Conservation (phyloP, 345 rosid genomes). For the Viola odorata region DNA sequence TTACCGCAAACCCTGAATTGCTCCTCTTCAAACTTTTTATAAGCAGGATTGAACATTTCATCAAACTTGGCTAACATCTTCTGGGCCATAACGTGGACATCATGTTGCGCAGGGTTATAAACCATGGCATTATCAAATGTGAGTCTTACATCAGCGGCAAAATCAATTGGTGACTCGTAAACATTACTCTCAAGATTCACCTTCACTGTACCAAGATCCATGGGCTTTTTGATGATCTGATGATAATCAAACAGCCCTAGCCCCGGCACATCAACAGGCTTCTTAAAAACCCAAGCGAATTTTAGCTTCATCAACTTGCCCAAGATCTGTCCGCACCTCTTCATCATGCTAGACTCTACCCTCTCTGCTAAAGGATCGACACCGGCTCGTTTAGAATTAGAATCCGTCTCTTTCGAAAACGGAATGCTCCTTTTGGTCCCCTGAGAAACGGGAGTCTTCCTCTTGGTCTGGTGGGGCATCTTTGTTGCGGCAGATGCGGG, state of each 20-base stretch:
- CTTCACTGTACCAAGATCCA: background rate
- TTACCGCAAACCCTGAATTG: too few species aligned
- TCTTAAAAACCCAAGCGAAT: background rate
- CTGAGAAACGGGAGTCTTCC: conserved; percentile 12
- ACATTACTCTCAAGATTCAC: background rate
- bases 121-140: background rate
- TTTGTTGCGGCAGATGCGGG: background rate
- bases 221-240: background rate
- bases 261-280: background rate
- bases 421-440: conserved; percentile 25
- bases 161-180: background rate
- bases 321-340: conserved; percentile 33
- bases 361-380: background rate
- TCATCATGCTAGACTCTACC: conserved; percentile 23
- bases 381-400: conserved; percentile 18
- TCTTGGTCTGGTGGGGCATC: background rate
- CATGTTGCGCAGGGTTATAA: background rate
- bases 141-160: background rate
- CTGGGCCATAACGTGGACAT: background rate
- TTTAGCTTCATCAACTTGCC: conserved; percentile 8
- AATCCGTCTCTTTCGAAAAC: conserved; percentile 1
- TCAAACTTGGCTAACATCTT: background rate
- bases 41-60: background rate
- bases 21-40: background rate
- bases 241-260: background rate